Conservation (phyloP, 1,284 basidiomycete species). For the Ceratobasidium sp. region DNA sequence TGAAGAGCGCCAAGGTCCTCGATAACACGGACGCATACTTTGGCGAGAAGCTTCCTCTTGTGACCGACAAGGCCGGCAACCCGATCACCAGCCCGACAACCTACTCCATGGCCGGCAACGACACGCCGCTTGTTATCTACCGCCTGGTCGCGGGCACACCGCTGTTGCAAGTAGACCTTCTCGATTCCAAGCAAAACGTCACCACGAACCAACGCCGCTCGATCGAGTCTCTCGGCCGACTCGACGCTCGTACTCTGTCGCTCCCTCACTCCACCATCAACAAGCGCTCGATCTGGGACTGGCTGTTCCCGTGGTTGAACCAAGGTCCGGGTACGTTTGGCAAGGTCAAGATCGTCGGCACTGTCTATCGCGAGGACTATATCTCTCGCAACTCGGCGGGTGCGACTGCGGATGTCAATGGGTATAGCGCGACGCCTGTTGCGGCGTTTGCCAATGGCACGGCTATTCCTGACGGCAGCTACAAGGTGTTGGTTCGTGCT, state of each 20-base stretch:
- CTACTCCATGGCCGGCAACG: constrained; percentile 45
- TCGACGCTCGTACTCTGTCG: not conserved
- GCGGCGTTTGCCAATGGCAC: constrained; percentile 40
- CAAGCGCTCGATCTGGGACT: constrained; percentile 33
- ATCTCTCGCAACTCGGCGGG: constrained; percentile 9
- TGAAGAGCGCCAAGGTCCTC: constrained; percentile 48
- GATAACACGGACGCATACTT: constrained; percentile 45
- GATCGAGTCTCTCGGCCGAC: constrained; percentile 40
- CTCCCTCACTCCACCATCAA: constrained; percentile 9
- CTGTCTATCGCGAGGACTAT: constrained; percentile 13
- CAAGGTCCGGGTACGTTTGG: not conserved
- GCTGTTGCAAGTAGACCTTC: constrained; percentile 49
- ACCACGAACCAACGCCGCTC: constrained; percentile 3
- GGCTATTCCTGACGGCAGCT: constrained; percentile 41
- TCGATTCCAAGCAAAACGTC: constrained; percentile 42
- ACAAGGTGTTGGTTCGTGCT: constrained; percentile 40
- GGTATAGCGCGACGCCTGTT: constrained; percentile 8
- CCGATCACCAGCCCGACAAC: constrained; percentile 35
- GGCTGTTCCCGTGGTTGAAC: constrained; percentile 18
- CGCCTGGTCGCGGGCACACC: constrained; percentile 51
- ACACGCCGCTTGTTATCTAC: constrained; percentile 39
- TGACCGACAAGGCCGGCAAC: not conserved
- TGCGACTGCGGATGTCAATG: constrained; percentile 9
- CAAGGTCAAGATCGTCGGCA: constrained; percentile 7
- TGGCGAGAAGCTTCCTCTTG: constrained; percentile 28